These are phyloP conservation scores for Candida railenensis DNA, from an alignment of 805 yeast species.

Conservation along the genomic window DNA sequence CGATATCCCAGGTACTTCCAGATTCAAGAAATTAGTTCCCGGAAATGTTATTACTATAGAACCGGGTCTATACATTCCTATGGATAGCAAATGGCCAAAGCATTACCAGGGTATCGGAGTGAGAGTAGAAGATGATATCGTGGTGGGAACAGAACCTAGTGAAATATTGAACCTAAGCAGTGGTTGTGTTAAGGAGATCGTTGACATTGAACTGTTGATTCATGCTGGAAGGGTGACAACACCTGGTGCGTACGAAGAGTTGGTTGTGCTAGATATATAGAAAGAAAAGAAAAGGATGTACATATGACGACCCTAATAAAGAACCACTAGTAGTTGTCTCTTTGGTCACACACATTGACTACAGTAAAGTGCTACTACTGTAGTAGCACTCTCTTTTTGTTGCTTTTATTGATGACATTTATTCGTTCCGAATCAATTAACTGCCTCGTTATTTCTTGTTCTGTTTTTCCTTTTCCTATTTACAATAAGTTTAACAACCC, in stretches of 20 bases:
- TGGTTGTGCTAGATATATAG: constrained; percentile 26
- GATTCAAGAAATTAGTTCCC: constrained; percentile 49
- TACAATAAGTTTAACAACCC: too few species aligned
- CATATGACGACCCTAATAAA: too few species aligned
- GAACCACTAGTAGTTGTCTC: too few species aligned
- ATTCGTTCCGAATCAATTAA: not conserved
- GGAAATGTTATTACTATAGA: constrained; percentile 93
- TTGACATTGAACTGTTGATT: constrained; percentile 73
- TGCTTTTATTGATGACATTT: not conserved
- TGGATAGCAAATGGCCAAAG: constrained; percentile 67
- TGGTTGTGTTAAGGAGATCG: constrained; percentile 83
- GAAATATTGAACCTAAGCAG: constrained; percentile 60
- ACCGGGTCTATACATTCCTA: constrained; percentile 92
- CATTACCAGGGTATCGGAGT: constrained; percentile 87
- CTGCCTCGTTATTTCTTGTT: not conserved
- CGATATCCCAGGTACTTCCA: constrained; percentile 67
- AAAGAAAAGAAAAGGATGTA: not conserved
- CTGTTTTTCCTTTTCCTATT: not conserved
- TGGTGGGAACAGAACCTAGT: constrained; percentile 60
- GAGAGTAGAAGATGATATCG: constrained; percentile 92
- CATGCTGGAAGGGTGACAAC: constrained; percentile 55
- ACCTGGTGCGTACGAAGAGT: constrained; percentile 37
- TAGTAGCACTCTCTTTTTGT: too few species aligned
- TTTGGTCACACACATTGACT: too few species aligned
- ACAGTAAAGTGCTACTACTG: too few species aligned